Base-by-base conservation (phyloP, 495 filamentous ascomycete genomes). In the Lichina pygmaea region DNA sequence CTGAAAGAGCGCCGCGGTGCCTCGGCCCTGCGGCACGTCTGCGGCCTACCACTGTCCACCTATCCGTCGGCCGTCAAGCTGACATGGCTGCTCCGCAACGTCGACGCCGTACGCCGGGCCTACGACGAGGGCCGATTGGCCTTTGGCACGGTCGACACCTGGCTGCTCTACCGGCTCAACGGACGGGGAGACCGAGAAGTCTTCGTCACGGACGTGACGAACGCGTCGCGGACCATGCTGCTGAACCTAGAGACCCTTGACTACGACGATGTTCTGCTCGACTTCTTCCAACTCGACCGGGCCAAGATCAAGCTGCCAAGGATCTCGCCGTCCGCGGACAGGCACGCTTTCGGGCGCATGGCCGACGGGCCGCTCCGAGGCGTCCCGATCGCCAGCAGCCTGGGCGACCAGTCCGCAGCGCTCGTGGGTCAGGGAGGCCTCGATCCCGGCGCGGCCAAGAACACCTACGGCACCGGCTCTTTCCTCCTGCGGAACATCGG, bases 401-500 rank as follows among this genome's bases (percentile, higher is more conserved):
- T 95, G 31, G 86, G 86, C 48, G 86, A 95, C 57, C 86, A 95
- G 58, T 92, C 86, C 36, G 75, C 83, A 42, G 86, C 86, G 6
- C 60, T 95, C 42, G 86, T 95, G 38, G 86, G 86, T 39, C 86
- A 95, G 57, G 81, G 82, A 55, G 85, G 79, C 24, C 93, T 93
- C 59, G 74, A 65, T 10, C 77, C 85, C 1, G 86, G 86, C 43
- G 68, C 68, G 51, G 86, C 86, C 37, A 95, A 95, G 66, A 93
- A 93, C 57, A 95, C 86, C 1, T 95, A 93, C 50, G 86, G 86
- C 38, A 95, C 86, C 2, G 86, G 86, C 32, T 93, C 86, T 58
- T 95, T 95, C 65, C 66, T 95, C 46, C 68, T 95, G 4, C 93
- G 92, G 56, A 93, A 95, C 55, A 84, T 92, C 45, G 86, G 86